These are phyloP conservation scores for Clarireedia sp. DNA, from an alignment of 2,329 filamentous ascomycete genomes.

Conservation along the genomic window DNA sequence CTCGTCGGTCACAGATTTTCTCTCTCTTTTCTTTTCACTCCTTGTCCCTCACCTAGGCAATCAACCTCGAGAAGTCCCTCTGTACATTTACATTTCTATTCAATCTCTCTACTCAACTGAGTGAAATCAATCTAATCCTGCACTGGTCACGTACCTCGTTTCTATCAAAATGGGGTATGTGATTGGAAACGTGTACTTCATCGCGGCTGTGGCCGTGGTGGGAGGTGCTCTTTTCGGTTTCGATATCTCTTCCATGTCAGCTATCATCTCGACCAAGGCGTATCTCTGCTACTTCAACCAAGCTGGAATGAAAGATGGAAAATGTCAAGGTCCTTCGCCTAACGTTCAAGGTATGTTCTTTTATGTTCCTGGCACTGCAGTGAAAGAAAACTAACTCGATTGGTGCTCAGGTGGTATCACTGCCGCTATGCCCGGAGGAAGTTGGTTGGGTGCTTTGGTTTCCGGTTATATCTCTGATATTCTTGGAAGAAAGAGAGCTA, in stretches of 20 bases:
- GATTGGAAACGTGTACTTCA: constrained; percentile 26
- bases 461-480: constrained; percentile 53
- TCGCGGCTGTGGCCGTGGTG: constrained; percentile 28
- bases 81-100: too few relatives aligned
- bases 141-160: not conserved
- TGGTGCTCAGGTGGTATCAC: constrained; percentile 54
- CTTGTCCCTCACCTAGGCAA: not conserved
- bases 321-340: constrained; percentile 45
- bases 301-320: constrained; percentile 30
- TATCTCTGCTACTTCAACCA: constrained; percentile 46
- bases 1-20: not conserved
- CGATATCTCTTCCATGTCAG: constrained; percentile 51
- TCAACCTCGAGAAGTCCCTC: not conserved
- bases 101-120: too few relatives aligned
- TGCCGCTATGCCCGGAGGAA: constrained; percentile 63
- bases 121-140: too few relatives aligned
- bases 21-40: not conserved
- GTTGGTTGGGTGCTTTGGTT: constrained; percentile 54
- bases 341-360: constrained; percentile 30
- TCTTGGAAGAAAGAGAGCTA: constrained; percentile 41
- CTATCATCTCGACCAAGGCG: constrained; percentile 43
- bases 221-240: constrained; percentile 34
- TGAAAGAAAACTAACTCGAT: constrained; percentile 36
- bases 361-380: constrained; percentile 16
- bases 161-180: constrained; percentile 15